Evolutionary conservation across 148 eudicot genomes (phyloP).

Genomic region (Beta vulgaris): DNA sequence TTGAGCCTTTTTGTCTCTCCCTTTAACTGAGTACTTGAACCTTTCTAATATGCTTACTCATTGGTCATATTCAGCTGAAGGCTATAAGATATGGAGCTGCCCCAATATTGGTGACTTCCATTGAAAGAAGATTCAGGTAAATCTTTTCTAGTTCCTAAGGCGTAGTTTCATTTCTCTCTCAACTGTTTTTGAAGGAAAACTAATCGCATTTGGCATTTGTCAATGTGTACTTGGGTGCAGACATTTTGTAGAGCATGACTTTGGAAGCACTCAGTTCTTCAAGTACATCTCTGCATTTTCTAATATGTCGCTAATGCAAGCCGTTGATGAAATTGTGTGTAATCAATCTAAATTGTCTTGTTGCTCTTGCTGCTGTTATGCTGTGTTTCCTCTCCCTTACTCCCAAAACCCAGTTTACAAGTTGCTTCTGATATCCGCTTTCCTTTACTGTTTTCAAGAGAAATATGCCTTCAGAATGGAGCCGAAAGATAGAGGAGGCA

Average conservation of each 20-base stretch:
- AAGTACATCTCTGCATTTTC: conserved; percentile 44
- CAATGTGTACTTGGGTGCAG: conserved; percentile 24
- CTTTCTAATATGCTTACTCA: not conserved
- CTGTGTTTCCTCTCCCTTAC: not conserved
- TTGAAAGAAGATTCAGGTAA: conserved; percentile 45
- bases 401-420: not conserved
- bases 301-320: conserved; percentile 45
- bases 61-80: conserved; percentile 41
- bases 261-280: conserved; percentile 45
- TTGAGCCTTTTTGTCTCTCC: not conserved
- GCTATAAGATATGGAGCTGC: conserved; percentile 60
- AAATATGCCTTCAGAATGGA: conserved; percentile 47
- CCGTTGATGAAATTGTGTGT: conserved; percentile 61
- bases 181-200: not conserved
- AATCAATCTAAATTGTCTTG: not conserved
- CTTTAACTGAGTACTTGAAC: not conserved
- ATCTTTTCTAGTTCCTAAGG: not conserved
- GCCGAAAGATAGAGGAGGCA: conserved; percentile 43
- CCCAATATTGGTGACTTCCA: conserved; percentile 35
- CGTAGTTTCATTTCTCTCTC: not conserved
- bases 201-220: not conserved
- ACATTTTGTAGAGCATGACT: conserved; percentile 32
- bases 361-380: not conserved
- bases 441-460: conserved; percentile 30
- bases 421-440: not conserved